Base-by-base conservation (phyloP, 192 early-diverging fungal genomes). In the Coemansia sp. region DNA sequence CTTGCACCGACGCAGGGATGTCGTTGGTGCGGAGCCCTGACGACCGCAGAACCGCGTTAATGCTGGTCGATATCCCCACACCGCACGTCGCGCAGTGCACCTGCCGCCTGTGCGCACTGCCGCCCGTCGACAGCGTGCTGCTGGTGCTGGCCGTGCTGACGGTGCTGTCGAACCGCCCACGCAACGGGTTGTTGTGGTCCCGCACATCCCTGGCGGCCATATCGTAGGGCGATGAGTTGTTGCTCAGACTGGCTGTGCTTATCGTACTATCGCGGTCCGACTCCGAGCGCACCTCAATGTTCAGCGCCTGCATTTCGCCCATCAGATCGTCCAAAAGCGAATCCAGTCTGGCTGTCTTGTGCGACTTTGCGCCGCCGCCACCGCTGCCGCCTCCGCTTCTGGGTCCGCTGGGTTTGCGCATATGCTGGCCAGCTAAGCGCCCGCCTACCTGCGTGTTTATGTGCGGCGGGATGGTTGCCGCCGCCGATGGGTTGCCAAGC, bases 231-330 rank as follows among this genome's bases (percentile, higher is more conserved):
- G 77, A 79, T 28, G 72, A 26, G 18, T 56, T 52, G n/a, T 63
- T 45, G 4, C 61, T 30, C 37, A 51, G 42, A 52, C 77, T 79
- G 23, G 63, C 63, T 7, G 66, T 72, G 63, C 78, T 81, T 2
- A 63, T 70, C 61, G 75, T 53, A 64, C 78, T 81, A 35, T 81
- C 78, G 66, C 78, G 73, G 70, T 81, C 78, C 18, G 78, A 81
- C 59, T 81, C 78, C 0, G 70, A 60, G 0, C 76, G 71, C 52
- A 61, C 67, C 61, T 74, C 72, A 0, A 68, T 61, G 48, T 63
- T 82, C 56, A 82, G 53, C n/a, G 71, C 74, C 58, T 82, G 74
- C 75, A 82, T 82, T 46, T 77, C 71, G 55, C 70, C 75, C 79
- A 82, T 68, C 56, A 82, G 52, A 18, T 82, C 79, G 49, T 77